phyloP scores from a whole-genome alignment of 306 rosid species.

The Neltuma alba region DNA sequence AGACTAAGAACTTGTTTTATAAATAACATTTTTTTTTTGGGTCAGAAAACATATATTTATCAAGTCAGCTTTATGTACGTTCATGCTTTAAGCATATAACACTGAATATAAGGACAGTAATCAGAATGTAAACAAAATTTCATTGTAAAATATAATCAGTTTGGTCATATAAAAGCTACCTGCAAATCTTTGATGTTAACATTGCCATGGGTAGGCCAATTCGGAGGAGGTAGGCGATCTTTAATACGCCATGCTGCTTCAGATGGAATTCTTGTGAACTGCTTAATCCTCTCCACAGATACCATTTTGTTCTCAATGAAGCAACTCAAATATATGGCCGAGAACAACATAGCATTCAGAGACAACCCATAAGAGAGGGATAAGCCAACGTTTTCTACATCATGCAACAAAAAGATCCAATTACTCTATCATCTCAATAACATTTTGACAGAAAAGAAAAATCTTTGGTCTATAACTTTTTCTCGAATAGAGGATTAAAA shows the following conservation, averaged over 20 bases:
- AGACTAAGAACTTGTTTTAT: not conserved
- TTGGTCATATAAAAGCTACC: constrained; percentile 33
- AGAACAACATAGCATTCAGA: constrained; percentile 62
- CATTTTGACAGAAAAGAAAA: not conserved
- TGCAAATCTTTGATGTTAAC: constrained; percentile 63
- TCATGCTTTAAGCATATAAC: too few species aligned
- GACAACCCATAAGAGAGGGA: constrained; percentile 83
- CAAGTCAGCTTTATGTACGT: too few species aligned
- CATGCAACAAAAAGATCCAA: too few species aligned
- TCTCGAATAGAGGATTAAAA: too few species aligned
- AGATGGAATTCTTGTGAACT: constrained; percentile 65
- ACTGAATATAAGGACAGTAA: too few species aligned
- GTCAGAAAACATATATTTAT: too few species aligned
- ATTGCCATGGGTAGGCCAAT: constrained; percentile 75
- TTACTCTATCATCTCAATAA: not conserved
- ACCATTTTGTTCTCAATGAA: constrained; percentile 78
- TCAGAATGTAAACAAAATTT: too few species aligned
- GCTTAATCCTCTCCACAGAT: constrained; percentile 79
- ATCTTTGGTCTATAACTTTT: not conserved
- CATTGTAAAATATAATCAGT: too few species aligned
- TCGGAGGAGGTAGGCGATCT: constrained; percentile 62
- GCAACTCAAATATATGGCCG: constrained; percentile 62
- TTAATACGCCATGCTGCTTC: constrained; percentile 65
- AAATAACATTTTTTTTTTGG: too few species aligned
- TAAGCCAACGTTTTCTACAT: constrained; percentile 76